phyloP scores from a whole-genome alignment of 202 grass and related monocot genomes.

The Digitaria exilis region DNA sequence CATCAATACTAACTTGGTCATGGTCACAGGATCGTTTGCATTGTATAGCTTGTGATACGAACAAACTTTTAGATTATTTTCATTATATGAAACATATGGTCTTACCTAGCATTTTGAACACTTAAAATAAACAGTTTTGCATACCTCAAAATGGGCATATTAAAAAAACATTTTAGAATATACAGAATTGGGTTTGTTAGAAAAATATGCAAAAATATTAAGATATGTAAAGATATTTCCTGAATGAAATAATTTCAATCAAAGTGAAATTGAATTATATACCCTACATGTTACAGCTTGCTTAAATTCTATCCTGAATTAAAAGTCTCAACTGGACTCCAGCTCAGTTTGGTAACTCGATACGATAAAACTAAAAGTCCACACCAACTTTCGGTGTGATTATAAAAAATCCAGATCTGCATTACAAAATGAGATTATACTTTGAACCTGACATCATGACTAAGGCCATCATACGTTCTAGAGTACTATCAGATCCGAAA shows the following conservation, averaged over 20 bases:
- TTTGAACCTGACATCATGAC: not conserved
- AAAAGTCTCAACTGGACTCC: not conserved
- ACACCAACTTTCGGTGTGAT: not conserved
- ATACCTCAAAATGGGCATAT: not conserved
- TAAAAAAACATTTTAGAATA: not conserved
- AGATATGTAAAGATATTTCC: not conserved
- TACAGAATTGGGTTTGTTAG: not conserved
- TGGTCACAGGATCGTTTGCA: not conserved
- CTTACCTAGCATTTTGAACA: not conserved
- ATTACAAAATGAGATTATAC: not conserved
- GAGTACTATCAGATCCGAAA: not conserved
- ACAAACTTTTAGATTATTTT: not conserved
- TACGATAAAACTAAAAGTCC: not conserved
- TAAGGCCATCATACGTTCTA: not conserved
- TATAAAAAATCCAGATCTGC: not conserved
- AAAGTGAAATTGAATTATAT: not conserved
- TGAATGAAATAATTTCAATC: not conserved
- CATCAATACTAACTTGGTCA: not conserved
- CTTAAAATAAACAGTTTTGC: not conserved
- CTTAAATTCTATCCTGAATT: not conserved
- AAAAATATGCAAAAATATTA: not conserved
- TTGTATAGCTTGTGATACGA: not conserved
- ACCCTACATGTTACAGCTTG: not conserved
- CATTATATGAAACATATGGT: not conserved
- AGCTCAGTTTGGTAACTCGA: not conserved